Evolutionary conservation across 495 filamentous ascomycete species (phyloP), one percentile per base, ranked within the genome.

Genomic region (Filosporella fistucella): DNA sequence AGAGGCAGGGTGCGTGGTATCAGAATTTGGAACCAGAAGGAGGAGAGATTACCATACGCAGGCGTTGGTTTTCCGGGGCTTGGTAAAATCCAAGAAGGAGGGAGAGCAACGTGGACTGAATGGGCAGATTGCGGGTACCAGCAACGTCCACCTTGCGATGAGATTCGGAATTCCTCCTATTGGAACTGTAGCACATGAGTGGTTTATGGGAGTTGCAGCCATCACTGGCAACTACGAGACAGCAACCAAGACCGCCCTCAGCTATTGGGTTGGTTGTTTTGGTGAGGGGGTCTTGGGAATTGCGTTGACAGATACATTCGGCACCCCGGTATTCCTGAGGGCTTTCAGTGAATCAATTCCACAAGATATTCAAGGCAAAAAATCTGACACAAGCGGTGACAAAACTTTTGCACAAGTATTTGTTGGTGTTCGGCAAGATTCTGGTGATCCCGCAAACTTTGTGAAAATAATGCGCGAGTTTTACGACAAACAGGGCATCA

Each of bases 121-220:
- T 5, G 93, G 93, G 1, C 81, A 79, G 50, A 73, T 97, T 39
- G 80, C 81, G 1, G 93, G 93, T 0, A 95, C 93, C 1, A 96
- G 90, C 63, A 98, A 98, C 60, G 94, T 97, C 17, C 93, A 98
- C 60, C 85, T 97, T 50, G 93, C 93, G 14, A 94, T 94, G 87
- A 86, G 88, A 60, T 88, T 91, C 62, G 79, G 77, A 17, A 76
- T 93, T 22, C 67, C 77, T 7, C 87, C 91, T 0, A 81, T 98
- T 16, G 93, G 93, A 13, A 98, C 93, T 2, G 91, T 98, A 1
- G 93, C 94, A 0, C 93, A 98, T 54, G 93, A 98, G 67, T 98
- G 94, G 94, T 96, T 95, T 68, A 98, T 98, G 93, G 88, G 88
- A 32, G 88, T 95, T 43, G 93, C 93, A 13, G 91, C 93, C 26